These are phyloP conservation scores for Lindgomyces ingoldianus DNA, from an alignment of 495 filamentous ascomycete species.

Conservation along the genomic window DNA sequence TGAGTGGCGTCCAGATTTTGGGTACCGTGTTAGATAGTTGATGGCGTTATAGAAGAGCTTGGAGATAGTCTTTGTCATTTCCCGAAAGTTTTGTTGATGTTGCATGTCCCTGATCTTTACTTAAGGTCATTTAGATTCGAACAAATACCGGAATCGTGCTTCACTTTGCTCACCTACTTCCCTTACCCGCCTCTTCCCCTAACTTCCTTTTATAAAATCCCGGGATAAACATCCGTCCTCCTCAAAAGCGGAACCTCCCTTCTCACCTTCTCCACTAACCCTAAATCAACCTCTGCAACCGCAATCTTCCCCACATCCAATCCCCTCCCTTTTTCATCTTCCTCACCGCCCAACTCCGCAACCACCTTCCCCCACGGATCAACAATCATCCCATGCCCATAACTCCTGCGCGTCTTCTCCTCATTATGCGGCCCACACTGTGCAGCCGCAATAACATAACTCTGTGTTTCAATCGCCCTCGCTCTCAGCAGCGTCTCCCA, in stretches of 20 bases:
- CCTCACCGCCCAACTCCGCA: conserved; percentile 58
- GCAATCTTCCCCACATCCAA: conserved; percentile 53
- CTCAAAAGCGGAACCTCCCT: conserved; percentile 49
- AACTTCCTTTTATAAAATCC: conserved; percentile 48
- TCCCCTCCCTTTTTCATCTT: conserved; percentile 30
- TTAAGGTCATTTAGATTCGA: not conserved
- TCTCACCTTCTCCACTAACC: conserved; percentile 44
- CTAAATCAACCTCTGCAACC: conserved; percentile 48
- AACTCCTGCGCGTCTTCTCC: conserved; percentile 65
- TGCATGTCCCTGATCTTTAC: not conserved
- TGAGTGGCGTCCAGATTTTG: not conserved
- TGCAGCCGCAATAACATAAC: conserved; percentile 84
- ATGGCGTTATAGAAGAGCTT: not conserved
- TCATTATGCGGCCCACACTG: conserved; percentile 80
- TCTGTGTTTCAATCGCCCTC: conserved; percentile 86
- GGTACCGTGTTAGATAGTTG: not conserved
- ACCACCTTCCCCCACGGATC: conserved; percentile 84
- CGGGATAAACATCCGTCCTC: conserved; percentile 61
- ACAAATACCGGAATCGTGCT: no score
- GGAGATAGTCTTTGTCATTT: not conserved
- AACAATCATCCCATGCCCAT: conserved; percentile 86
- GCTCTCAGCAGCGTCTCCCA: conserved; percentile 79
- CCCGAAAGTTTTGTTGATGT: not conserved
- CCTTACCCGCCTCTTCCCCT: not conserved
- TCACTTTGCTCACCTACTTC: not conserved